These are phyloP conservation scores for Fragilaria crotonensis DNA, from an alignment of 108 stramenopile species.

Conservation along the genomic window DNA sequence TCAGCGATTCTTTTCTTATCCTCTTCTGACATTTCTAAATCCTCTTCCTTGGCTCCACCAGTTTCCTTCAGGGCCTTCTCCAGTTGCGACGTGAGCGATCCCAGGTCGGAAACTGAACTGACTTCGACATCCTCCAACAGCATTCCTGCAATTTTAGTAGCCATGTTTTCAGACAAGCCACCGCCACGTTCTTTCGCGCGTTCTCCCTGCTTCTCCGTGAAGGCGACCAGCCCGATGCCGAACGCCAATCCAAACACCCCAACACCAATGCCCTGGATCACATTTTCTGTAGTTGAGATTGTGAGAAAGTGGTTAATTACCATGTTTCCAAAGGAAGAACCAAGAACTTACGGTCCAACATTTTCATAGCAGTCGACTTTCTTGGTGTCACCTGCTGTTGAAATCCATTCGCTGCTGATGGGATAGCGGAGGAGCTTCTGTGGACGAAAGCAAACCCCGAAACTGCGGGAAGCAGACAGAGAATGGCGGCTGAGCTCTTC, in stretches of 20 bases:
- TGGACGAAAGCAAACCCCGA: neutral
- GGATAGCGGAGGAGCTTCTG: neutral
- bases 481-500: neutral
- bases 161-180: conserved; percentile 71
- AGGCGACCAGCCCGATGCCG: conserved; percentile 70
- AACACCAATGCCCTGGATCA: conserved; percentile 55
- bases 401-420: neutral
- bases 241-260: conserved; percentile 57
- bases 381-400: neutral
- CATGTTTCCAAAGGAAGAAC: neutral
- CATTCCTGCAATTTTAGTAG: conserved; percentile 55
- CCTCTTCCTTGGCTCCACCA: conserved; percentile 44
- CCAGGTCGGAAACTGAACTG: conserved; percentile 61
- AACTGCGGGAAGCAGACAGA: neutral
- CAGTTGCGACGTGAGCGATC: conserved; percentile 65
- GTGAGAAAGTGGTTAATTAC: neutral
- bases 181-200: conserved; percentile 67
- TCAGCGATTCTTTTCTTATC: conserved; percentile 68
- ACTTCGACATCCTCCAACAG: conserved; percentile 86
- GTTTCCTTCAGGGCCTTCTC: conserved; percentile 71
- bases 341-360: neutral
- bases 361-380: neutral
- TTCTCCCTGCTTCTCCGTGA: conserved; percentile 77
- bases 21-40: conserved; percentile 69
- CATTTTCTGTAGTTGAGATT: conserved; percentile 9